A percentile compares a stretch with the other conserved stretches of the same genome.
Conservation (phyloP, 2,329 filamentous ascomycete species). For the Ophiostoma fasciatum region DNA sequence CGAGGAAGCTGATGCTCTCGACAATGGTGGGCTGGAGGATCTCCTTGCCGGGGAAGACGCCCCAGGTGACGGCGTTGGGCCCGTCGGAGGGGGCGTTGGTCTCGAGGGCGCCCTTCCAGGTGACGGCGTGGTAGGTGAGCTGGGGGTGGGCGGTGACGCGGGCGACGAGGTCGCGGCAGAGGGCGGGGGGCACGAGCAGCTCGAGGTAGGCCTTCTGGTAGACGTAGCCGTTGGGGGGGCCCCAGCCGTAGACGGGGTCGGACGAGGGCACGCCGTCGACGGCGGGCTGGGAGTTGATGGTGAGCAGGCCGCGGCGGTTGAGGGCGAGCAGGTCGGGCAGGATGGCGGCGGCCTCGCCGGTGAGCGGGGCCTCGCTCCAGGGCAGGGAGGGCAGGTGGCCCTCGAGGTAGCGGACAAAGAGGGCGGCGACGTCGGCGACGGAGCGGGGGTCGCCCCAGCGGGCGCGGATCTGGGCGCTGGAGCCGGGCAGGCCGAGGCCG, state of each 20-base stretch:
- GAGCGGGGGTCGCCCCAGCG: conserved; percentile 80
- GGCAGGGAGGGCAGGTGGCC: conserved; percentile 70
- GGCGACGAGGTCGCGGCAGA: conserved; percentile 62
- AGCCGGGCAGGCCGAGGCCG: conserved; percentile 83
- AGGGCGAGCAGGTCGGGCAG: conserved; percentile 62
- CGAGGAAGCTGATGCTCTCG: conserved; percentile 91
- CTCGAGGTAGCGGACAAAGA: conserved; percentile 77
- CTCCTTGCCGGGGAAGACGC: conserved; percentile 43
- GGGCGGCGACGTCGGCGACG: conserved; percentile 62
- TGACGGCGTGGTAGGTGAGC: conserved; percentile 89
- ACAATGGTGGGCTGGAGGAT: conserved; percentile 99
- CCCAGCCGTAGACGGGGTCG: conserved; percentile 83
- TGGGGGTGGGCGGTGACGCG: conserved; percentile 67
- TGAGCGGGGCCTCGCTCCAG: conserved; percentile 86
- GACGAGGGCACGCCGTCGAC: conserved; percentile 83
- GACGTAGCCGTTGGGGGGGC: conserved; percentile 85
- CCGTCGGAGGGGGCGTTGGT: conserved; percentile 76
- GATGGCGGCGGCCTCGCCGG: conserved; percentile 66
- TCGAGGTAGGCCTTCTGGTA: conserved; percentile 98
- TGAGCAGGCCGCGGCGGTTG: conserved; percentile 76
- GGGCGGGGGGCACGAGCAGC: conserved; percentile 66
- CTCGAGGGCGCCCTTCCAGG: conserved; percentile 63
- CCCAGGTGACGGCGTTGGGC: conserved; percentile 71
- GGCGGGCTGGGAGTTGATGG: conserved; percentile 94
- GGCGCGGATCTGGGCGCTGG: conserved; percentile 90